Percentiles rank a stretch among this genome's conserved stretches.
phyloP scores from a whole-genome alignment of 2,329 filamentous ascomycete species.

The Leptosphaerulina australis region DNA sequence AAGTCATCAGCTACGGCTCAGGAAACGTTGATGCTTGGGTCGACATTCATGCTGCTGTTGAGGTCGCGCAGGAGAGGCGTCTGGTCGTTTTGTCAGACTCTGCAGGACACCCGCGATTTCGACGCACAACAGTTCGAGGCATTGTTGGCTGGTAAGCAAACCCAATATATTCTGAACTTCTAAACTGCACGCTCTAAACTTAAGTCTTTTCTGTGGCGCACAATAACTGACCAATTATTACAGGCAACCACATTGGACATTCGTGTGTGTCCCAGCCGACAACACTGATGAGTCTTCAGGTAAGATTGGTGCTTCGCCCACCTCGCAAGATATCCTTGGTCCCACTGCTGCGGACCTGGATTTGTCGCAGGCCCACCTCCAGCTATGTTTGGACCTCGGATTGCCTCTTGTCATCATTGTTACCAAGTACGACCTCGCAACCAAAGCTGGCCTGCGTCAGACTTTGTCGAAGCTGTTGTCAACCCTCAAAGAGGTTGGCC shows the following conservation, averaged over 20 bases:
- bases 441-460: slow-evolving; percentile 70
- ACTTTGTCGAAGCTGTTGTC: slow-evolving; percentile 77
- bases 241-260: slow-evolving; percentile 82
- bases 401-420: slow-evolving; percentile 81
- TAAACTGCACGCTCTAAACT: not conserved
- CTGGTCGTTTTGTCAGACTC: slow-evolving; percentile 91
- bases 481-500: slow-evolving; percentile 74
- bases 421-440: slow-evolving; percentile 89
- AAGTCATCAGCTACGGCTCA: slow-evolving; percentile 81
- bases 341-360: slow-evolving; percentile 66
- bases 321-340: slow-evolving; percentile 59
- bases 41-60: slow-evolving; percentile 83
- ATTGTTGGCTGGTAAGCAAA: slow-evolving; percentile 77
- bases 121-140: slow-evolving; percentile 84
- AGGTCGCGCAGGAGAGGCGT: slow-evolving; percentile 70
- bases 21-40: slow-evolving; percentile 91
- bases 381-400: slow-evolving; percentile 80
- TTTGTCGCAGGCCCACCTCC: slow-evolving; percentile 78
- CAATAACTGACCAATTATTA: not conserved
- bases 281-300: slow-evolving; percentile 61
- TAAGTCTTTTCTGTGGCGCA: not conserved
- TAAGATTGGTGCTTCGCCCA: slow-evolving; percentile 54
- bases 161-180: not conserved
- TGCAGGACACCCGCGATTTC: slow-evolving; percentile 86
- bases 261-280: slow-evolving; percentile 85